A percentile compares a stretch with the other conserved stretches of the same genome.
Evolutionary conservation across 2,329 filamentous ascomycete species (phyloP).

Genomic region (Colletotrichum spaethianum): DNA sequence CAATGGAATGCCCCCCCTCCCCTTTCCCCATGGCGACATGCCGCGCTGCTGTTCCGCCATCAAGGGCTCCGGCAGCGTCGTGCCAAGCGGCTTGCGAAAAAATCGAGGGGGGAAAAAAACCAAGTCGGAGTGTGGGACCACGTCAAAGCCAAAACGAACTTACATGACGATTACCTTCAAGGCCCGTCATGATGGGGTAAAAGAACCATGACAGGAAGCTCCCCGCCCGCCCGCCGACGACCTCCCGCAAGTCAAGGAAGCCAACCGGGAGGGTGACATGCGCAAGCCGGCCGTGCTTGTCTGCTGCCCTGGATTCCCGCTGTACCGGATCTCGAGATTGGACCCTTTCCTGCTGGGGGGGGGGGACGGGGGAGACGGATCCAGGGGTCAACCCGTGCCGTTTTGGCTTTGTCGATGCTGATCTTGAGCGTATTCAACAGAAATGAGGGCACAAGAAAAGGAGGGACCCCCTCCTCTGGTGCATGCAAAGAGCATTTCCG

Average conservation of each 20-base stretch:
- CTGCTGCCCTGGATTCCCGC: constrained; percentile 18
- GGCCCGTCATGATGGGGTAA: constrained; percentile 33
- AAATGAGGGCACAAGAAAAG: background rate
- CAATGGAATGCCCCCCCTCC: too few relatives aligned
- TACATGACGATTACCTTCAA: constrained; percentile 13
- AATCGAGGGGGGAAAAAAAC: background rate
- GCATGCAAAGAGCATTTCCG: too few relatives aligned
- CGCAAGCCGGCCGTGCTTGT: background rate
- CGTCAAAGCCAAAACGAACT: background rate
- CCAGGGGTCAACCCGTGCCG: constrained; percentile 32
- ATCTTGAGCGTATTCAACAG: constrained; percentile 1
- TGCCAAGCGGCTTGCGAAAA: background rate
- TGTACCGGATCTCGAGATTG: constrained; percentile 3
- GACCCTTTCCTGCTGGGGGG: constrained; percentile 9
- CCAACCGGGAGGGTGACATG: background rate
- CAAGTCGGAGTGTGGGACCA: background rate
- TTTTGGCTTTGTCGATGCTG: constrained; percentile 7
- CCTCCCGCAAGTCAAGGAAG: background rate
- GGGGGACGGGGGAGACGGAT: too few relatives aligned
- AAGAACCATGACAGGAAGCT: background rate
- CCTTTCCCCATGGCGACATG: background rate
- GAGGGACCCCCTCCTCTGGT: background rate
- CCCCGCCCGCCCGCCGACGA: too few relatives aligned
- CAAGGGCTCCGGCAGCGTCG: background rate
- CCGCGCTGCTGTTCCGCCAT: background rate